A percentile compares a stretch with the other conserved stretches of the same genome.
Conservation (phyloP, 805 yeast species). For the Candida ipomoeae region DNA sequence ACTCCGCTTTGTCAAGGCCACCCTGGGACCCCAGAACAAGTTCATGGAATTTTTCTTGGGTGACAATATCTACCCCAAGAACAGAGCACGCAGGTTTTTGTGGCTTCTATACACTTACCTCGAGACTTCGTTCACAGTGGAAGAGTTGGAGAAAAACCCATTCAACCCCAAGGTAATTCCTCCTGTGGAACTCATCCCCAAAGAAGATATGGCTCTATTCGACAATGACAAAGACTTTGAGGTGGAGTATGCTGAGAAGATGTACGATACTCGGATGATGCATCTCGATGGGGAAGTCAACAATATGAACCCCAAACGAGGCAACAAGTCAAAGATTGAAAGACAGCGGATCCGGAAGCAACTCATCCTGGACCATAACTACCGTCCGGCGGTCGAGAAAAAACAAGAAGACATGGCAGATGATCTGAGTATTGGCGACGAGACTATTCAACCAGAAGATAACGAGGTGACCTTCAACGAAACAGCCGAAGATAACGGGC, state of each 20-base stretch:
- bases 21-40: slow-evolving; percentile 27
- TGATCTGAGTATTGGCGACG: slow-evolving; percentile 10
- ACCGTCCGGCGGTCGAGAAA: background rate
- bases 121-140: slow-evolving; percentile 63
- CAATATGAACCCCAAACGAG: slow-evolving; percentile 29
- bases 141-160: slow-evolving; percentile 53
- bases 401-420: slow-evolving; percentile 8
- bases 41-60: slow-evolving; percentile 75
- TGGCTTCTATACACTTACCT: slow-evolving; percentile 81
- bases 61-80: slow-evolving; percentile 53
- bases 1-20: slow-evolving; percentile 5
- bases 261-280: slow-evolving; percentile 42
- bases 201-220: slow-evolving; percentile 24
- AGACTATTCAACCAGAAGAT: slow-evolving; percentile 10
- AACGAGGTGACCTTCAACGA: slow-evolving; percentile 16
- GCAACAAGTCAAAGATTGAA: slow-evolving; percentile 27
- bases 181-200: slow-evolving; percentile 26
- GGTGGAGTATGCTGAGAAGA: slow-evolving; percentile 43
- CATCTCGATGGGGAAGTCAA: slow-evolving; percentile 40
- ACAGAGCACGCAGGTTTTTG: slow-evolving; percentile 67
- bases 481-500: slow-evolving; percentile 5
- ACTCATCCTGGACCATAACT: slow-evolving; percentile 1
- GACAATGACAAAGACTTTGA: slow-evolving; percentile 50
- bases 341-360: slow-evolving; percentile 13
- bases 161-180: slow-evolving; percentile 46